Percentiles rank a stretch among this genome's conserved stretches.
Evolutionary conservation across 495 filamentous ascomycete species (phyloP).

Genomic region (Astrothelium macrocarpum): DNA sequence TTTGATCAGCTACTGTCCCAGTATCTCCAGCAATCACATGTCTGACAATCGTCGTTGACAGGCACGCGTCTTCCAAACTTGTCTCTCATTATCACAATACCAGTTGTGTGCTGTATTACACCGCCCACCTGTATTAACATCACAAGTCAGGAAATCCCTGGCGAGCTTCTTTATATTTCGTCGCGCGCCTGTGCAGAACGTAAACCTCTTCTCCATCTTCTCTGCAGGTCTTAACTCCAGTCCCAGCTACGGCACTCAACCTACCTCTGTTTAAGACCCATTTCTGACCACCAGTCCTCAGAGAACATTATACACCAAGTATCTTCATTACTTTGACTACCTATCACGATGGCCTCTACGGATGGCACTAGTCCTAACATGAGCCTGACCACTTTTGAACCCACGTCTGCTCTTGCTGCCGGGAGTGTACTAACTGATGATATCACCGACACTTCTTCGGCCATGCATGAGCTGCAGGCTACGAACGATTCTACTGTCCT

Average conservation of each 20-base stretch:
- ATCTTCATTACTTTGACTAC: neutral
- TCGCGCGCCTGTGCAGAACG: neutral
- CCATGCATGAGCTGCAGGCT: neutral
- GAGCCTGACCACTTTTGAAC: neutral
- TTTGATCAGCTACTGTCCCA: neutral
- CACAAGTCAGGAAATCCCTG: neutral
- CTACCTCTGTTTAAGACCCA: neutral
- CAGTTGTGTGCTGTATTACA: neutral
- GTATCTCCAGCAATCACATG: neutral
- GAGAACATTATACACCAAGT: too few species aligned
- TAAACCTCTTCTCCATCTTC: neutral
- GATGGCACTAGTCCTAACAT: neutral
- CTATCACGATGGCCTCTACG: neutral
- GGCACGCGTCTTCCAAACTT: neutral
- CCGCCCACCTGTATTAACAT: neutral
- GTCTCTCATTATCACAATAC: neutral
- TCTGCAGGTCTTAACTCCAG: neutral
- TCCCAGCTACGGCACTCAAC: neutral
- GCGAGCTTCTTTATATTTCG: neutral
- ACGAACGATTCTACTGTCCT: neutral
- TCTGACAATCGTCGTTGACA: neutral
- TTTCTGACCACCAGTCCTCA: too few species aligned
- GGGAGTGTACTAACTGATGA: neutral
- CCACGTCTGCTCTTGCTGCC: neutral
- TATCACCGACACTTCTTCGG: neutral